Base-by-base conservation (phyloP, 2,329 filamentous ascomycete genomes). In the Sporothrix humicola region DNA sequence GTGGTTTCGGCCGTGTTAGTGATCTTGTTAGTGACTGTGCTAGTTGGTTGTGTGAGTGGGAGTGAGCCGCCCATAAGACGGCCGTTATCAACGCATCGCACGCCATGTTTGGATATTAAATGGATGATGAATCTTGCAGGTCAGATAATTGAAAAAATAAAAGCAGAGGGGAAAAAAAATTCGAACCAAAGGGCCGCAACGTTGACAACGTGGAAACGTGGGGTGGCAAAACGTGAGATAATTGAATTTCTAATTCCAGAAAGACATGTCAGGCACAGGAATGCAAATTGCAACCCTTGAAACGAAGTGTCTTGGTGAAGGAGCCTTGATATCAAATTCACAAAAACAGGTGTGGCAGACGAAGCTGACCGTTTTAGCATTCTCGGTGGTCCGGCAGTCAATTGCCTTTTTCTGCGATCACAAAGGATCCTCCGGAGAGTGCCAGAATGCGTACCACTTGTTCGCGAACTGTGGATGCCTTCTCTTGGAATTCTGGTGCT, bases 301-400 rank as follows among this genome's bases (percentile, higher is more conserved):
- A 71, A 59, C 69, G 54, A 54, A 54, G 20, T 71, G 69, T 48
- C 52, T 59, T 70, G 20, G 26, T 37, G 7, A 26, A 0, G 20
- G 12, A 1, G 8, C 15, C 1, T 17, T 9, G 26, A 3, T n/a
- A 17, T 42, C 37, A 37, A n/a, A 17, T 52, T 52, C n/a, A 37
- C 48, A 37, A 2, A 42, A 20, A 50, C 4, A 52, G 42, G 37
- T 44, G 37, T 44, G 59, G 59, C 8, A 63, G 31, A 6, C 26
- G 26, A n/a, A 42, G 15, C 31, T 37, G 58, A n/a, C 58, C 58
- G 2, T 44, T 9, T 63, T 31, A 37, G 59, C 20, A 17, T 44
- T 37, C 15, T n/a, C 17, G 59, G 31, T 17, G 12, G 59, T 20
- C 37, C 59, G 42, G 59, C 37, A 26, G 23, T 42, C 59, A 17